Percentiles rank a stretch among this genome's conserved stretches.
Conservation (phyloP, 306 rosid genomes). For the Comarum palustre region DNA sequence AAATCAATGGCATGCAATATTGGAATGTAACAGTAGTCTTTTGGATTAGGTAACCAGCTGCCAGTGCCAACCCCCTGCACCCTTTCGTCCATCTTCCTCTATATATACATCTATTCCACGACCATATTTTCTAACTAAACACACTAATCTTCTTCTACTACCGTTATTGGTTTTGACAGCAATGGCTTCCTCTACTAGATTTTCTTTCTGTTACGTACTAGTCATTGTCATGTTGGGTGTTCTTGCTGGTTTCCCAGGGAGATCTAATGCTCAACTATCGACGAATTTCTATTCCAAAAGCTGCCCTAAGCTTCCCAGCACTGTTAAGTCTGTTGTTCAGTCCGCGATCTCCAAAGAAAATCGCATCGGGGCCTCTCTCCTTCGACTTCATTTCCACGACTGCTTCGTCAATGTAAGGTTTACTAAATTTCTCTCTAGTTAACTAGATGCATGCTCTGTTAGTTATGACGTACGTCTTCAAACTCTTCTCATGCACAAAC, state of each 20-base stretch:
- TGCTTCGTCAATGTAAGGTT: conserved; percentile 71
- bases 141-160: background rate
- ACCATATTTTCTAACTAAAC: background rate
- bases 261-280: conserved; percentile 50
- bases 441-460: background rate
- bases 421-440: background rate
- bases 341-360: conserved; percentile 51
- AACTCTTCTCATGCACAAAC: background rate
- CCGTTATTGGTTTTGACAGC: conserved; percentile 2
- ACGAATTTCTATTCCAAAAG: conserved; percentile 41
- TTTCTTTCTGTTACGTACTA: background rate
- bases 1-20: background rate
- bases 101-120: background rate
- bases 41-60: conserved; percentile 13
- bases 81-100: background rate
- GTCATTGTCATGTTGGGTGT: conserved; percentile 15
- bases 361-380: conserved; percentile 77
- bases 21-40: background rate
- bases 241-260: conserved; percentile 29
- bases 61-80: background rate
- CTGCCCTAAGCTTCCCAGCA: conserved; percentile 50
- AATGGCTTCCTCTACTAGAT: conserved; percentile 5
- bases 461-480: background rate
- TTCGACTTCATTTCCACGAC: conserved; percentile 79
- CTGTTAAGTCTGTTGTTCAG: conserved; percentile 42